These are phyloP conservation scores for Amylocystis lapponica DNA, from an alignment of 768 basidiomycete genomes.

Conservation along the genomic window DNA sequence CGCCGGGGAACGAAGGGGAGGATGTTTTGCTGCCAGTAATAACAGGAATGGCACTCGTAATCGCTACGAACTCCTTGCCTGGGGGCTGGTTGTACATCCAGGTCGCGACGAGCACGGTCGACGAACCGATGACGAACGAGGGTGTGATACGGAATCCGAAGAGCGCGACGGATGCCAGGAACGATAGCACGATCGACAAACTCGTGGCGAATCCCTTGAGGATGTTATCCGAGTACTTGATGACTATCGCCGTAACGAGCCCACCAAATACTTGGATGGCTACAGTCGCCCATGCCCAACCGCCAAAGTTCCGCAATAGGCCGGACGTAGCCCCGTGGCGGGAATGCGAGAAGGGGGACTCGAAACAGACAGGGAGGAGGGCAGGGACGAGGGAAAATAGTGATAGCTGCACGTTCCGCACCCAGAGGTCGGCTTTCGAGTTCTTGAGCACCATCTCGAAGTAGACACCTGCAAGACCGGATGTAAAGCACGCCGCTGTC, in stretches of 20 bases:
- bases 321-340: slow-evolving; percentile 12
- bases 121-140: slow-evolving; percentile 80
- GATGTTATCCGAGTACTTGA: slow-evolving; percentile 95
- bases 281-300: slow-evolving; percentile 96
- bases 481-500: slow-evolving; percentile 80
- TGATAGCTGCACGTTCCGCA: slow-evolving; percentile 85
- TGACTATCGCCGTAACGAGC: slow-evolving; percentile 89
- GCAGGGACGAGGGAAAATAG: slow-evolving; percentile 91
- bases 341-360: slow-evolving; percentile 24
- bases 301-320: slow-evolving; percentile 82
- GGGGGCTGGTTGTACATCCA: slow-evolving; percentile 91
- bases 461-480: slow-evolving; percentile 87
- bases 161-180: slow-evolving; percentile 86
- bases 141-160: slow-evolving; percentile 89
- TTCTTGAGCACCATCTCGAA: slow-evolving; percentile 92
- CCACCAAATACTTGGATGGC: slow-evolving; percentile 88
- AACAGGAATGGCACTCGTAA: slow-evolving; percentile 29
- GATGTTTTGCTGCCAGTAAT: slow-evolving; percentile 28
- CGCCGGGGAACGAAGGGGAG: slow-evolving; percentile 34
- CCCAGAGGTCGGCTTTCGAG: slow-evolving; percentile 81
- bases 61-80: slow-evolving; percentile 30
- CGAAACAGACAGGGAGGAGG: slow-evolving; percentile 68
- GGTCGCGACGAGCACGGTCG: slow-evolving; percentile 82
- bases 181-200: slow-evolving; percentile 90
- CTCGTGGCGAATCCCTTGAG: slow-evolving; percentile 97